These are phyloP conservation scores for Rhodotorula sp. DNA, from an alignment of 1,284 basidiomycete genomes.

Conservation along the genomic window DNA sequence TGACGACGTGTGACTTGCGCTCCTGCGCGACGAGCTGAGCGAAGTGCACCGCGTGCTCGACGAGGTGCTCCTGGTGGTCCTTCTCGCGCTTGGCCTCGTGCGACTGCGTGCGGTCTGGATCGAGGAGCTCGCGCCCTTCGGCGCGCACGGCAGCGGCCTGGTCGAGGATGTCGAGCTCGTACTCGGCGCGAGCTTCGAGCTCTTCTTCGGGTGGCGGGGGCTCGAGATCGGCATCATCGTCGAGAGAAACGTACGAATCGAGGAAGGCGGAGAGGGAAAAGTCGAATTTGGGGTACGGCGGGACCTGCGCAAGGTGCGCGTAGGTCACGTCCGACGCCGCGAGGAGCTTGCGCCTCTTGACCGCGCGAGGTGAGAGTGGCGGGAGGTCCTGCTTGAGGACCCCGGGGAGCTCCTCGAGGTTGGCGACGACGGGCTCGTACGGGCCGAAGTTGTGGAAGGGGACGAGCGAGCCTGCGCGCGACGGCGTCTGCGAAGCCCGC, in stretches of 20 bases:
- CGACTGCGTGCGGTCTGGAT: slow-evolving; percentile 42
- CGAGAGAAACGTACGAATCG: slow-evolving; percentile 61
- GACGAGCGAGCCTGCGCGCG: slow-evolving; percentile 2
- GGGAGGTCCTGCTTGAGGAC: slow-evolving; percentile 46
- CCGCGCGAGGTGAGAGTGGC: slow-evolving; percentile 46
- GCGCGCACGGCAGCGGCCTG: slow-evolving; percentile 44
- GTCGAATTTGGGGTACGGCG: slow-evolving; percentile 58
- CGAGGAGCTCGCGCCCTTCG: slow-evolving; percentile 37
- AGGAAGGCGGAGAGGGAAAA: slow-evolving; percentile 62
- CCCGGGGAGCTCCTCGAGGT: slow-evolving; percentile 46
- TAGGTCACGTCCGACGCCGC: slow-evolving; percentile 59
- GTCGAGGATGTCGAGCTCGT: slow-evolving; percentile 55
- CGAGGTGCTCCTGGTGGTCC: slow-evolving; percentile 52
- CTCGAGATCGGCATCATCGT: slow-evolving; percentile 48
- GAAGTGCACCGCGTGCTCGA: slow-evolving; percentile 53
- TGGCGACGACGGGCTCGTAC: slow-evolving; percentile 42
- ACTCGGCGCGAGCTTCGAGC: slow-evolving; percentile 56
- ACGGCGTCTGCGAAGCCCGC: slow-evolving; percentile 13
- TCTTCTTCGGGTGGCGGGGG: slow-evolving; percentile 47
- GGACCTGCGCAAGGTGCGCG: slow-evolving; percentile 68
- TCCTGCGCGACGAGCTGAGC: slow-evolving; percentile 51
- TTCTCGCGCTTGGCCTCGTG: slow-evolving; percentile 31
- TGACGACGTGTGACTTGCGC: slow-evolving; percentile 49
- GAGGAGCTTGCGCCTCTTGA: slow-evolving; percentile 59
- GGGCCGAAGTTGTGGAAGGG: slow-evolving; percentile 33